Conservation (phyloP, 768 basidiomycete species). For the Sarcodon sp. region DNA sequence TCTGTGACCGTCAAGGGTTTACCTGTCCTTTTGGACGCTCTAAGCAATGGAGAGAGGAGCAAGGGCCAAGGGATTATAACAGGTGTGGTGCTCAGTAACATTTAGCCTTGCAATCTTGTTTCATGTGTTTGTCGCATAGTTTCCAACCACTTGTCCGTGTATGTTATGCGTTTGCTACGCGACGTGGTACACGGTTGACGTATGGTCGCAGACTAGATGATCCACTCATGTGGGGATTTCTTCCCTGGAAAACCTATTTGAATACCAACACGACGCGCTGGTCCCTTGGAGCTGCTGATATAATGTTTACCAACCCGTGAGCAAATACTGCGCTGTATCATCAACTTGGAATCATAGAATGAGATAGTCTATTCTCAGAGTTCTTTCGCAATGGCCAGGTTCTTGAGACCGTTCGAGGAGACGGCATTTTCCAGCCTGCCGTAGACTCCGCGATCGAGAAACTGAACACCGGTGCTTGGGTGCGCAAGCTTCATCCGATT, state of each 20-base stretch:
- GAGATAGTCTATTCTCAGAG: slow-evolving; percentile 54
- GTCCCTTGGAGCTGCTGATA: slow-evolving; percentile 86
- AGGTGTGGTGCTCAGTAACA: slow-evolving; percentile 28
- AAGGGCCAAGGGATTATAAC: slow-evolving; percentile 60
- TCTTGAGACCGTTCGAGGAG: slow-evolving; percentile 85
- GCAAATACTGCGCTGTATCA: slow-evolving; percentile 13
- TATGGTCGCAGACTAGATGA: slow-evolving; percentile 52
- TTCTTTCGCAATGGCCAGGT: slow-evolving; percentile 90
- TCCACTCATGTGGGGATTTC: slow-evolving; percentile 78
- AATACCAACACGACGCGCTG: slow-evolving; percentile 59
- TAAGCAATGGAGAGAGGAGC: slow-evolving; percentile 32
- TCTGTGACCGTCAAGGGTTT: slow-evolving; percentile 59
- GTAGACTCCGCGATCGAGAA: slow-evolving; percentile 74
- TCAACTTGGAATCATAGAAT: slow-evolving; percentile 14
- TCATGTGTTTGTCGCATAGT: slow-evolving; percentile 29
- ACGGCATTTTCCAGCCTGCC: slow-evolving; percentile 79
- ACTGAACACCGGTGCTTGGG: slow-evolving; percentile 79
- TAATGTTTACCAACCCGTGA: slow-evolving; percentile 91
- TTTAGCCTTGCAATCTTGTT: slow-evolving; percentile 3
- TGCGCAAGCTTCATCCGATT: slow-evolving; percentile 23
- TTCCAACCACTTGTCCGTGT: slow-evolving; percentile 92
- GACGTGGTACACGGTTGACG: neutral
- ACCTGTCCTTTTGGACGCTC: slow-evolving; percentile 45
- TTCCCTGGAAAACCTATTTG: slow-evolving; percentile 53
- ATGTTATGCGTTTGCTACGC: slow-evolving; percentile 15